phyloP scores from a whole-genome alignment of 768 basidiomycete genomes.

The Lactarius sanguifluus region DNA sequence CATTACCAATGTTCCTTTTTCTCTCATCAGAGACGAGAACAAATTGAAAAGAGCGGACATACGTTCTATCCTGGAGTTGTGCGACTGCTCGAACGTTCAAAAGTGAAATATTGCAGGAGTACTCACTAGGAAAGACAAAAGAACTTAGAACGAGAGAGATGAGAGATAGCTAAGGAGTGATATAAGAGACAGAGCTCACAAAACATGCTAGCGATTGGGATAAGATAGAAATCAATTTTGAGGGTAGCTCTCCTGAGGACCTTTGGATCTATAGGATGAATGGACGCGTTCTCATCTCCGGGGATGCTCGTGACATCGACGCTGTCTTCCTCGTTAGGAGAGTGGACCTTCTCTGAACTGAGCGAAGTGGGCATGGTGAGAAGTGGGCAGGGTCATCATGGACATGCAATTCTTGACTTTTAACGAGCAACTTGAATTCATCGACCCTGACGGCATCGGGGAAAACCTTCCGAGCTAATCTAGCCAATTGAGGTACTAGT shows the following conservation, averaged over 20 bases:
- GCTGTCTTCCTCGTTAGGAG: constrained; percentile 4
- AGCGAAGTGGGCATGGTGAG: not conserved
- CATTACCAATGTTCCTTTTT: constrained; percentile 33
- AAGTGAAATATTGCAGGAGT: not conserved
- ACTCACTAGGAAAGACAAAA: constrained; percentile 22
- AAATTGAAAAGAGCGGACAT: not conserved
- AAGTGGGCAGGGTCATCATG: not conserved
- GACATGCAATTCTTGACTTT: not conserved
- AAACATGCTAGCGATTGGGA: constrained; percentile 6
- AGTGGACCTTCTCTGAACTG: not conserved
- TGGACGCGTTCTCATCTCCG: constrained; percentile 19
- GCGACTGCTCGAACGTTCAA: not conserved
- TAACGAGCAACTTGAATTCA: not conserved
- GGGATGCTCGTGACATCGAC: not conserved
- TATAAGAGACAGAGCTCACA: not conserved
- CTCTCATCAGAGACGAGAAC: not conserved
- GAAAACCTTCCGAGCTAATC: too few species aligned
- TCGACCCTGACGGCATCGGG: too few species aligned
- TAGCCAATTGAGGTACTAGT: too few species aligned
- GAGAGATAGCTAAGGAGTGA: not conserved
- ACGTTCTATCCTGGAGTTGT: constrained; percentile 17
- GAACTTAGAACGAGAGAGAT: not conserved
- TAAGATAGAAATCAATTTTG: constrained; percentile 18
- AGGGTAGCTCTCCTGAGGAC: constrained; percentile 5
- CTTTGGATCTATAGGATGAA: not conserved